Conservation (phyloP, 2,329 filamentous ascomycete genomes). For the Fusarium palustre region DNA sequence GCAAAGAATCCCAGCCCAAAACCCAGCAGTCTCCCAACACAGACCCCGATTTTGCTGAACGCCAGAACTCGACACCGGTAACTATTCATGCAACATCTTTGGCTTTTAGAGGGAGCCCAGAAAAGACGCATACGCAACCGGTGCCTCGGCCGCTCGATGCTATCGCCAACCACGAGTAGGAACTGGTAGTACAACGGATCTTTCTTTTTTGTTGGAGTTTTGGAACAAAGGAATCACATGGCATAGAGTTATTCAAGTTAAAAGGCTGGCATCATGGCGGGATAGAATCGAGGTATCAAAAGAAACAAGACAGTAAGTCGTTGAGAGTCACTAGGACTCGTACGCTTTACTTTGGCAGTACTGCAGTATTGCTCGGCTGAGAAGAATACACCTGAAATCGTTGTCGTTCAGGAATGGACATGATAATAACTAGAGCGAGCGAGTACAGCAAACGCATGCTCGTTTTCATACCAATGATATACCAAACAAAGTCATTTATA, state of each 20-base stretch:
- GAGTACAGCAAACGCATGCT: conserved; percentile 6
- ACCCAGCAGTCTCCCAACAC: conserved; percentile 25
- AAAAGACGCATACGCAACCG: conserved; percentile 60
- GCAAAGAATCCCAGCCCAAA: conserved; percentile 5
- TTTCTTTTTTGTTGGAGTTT: conserved; percentile 45
- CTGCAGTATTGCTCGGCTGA: conserved; percentile 13
- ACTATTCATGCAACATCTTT: conserved; percentile 59
- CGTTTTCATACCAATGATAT: conserved; percentile 25
- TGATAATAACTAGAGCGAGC: background rate
- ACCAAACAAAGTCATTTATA: conserved; percentile 12
- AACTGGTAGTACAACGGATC: conserved; percentile 24
- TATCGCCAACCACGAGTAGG: conserved; percentile 47
- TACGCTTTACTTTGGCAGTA: background rate
- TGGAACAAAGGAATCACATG: conserved; percentile 35
- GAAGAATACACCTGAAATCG: background rate
- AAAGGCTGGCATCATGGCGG: conserved; percentile 33
- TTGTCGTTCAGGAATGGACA: background rate
- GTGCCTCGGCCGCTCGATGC: conserved; percentile 50
- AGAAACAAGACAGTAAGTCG: conserved; percentile 16
- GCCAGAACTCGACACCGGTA: conserved; percentile 48
- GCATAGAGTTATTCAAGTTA: conserved; percentile 38
- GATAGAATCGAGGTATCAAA: conserved; percentile 39
- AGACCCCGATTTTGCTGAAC: conserved; percentile 13
- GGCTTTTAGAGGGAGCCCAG: conserved; percentile 71
- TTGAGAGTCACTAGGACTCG: background rate